A percentile compares a stretch with the other conserved stretches of the same genome.
Conservation (phyloP, 306 rosid genomes). For the Vachellia collinsii region DNA sequence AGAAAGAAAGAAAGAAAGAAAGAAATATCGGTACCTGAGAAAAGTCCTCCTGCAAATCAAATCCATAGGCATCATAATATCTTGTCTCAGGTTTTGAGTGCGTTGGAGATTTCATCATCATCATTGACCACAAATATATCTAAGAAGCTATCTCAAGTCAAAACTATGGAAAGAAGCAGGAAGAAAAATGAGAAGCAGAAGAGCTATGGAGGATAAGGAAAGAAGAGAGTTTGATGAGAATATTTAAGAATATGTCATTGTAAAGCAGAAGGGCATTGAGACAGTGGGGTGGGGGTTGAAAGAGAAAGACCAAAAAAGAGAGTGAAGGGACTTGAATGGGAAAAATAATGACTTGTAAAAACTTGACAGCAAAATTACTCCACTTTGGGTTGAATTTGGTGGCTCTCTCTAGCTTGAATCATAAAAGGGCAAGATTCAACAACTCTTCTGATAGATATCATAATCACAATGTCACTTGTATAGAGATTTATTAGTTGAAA, state of each 20-base stretch:
- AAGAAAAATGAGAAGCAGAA: slow-evolving; percentile 23
- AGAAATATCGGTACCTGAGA: slow-evolving; percentile 49
- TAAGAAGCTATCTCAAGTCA: slow-evolving; percentile 5
- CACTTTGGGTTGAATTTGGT: slow-evolving; percentile 39
- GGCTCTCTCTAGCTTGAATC: slow-evolving; percentile 29
- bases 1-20: no score
- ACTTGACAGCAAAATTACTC: slow-evolving; percentile 35
- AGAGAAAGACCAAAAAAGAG: not conserved
- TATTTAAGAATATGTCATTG: slow-evolving; percentile 16
- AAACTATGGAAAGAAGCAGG: not conserved
- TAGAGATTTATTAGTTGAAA: slow-evolving; percentile 32
- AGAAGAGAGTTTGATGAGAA: slow-evolving; percentile 7
- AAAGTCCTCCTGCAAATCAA: slow-evolving; percentile 65
- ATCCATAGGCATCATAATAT: slow-evolving; percentile 50
- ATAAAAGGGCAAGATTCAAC: slow-evolving; percentile 49
- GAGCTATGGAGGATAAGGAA: slow-evolving; percentile 4
- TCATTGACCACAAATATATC: slow-evolving; percentile 22
- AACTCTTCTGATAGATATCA: slow-evolving; percentile 37
- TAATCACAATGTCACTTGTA: slow-evolving; percentile 30
- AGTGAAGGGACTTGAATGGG: slow-evolving; percentile 18
- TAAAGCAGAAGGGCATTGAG: slow-evolving; percentile 6
- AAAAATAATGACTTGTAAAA: slow-evolving; percentile 29
- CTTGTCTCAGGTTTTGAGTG: slow-evolving; percentile 43
- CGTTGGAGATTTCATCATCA: slow-evolving; percentile 59
- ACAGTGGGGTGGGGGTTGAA: no score